Evolutionary conservation across 2,329 filamentous ascomycete genomes (phyloP).

Genomic region (Colletotrichum filicis): DNA sequence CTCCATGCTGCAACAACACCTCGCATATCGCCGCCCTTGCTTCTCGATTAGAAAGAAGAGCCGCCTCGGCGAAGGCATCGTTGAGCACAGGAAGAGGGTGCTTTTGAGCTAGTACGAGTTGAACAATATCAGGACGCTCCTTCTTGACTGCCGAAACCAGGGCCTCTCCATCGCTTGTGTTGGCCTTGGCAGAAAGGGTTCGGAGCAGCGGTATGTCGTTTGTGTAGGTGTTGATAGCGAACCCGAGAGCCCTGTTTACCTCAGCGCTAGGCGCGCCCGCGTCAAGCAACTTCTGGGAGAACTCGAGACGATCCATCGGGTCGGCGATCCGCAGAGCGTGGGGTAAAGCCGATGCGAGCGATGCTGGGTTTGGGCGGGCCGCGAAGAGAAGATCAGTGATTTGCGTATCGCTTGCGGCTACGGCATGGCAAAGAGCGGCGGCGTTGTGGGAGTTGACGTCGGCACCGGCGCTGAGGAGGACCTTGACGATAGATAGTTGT

Average conservation of each 20-base stretch:
- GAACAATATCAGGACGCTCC: constrained; percentile 57
- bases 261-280: constrained; percentile 60
- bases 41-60: constrained; percentile 51
- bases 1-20: constrained; percentile 57
- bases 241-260: constrained; percentile 61
- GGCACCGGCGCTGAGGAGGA: constrained; percentile 62
- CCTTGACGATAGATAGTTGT: constrained; percentile 55
- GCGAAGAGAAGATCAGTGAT: constrained; percentile 62
- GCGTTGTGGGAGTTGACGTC: constrained; percentile 65
- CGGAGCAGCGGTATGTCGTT: constrained; percentile 61
- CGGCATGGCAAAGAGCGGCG: constrained; percentile 61
- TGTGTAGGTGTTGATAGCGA: constrained; percentile 59
- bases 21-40: constrained; percentile 56
- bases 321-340: constrained; percentile 63
- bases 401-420: constrained; percentile 55
- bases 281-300: constrained; percentile 61
- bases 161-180: constrained; percentile 62
- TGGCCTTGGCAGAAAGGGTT: constrained; percentile 56
- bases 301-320: constrained; percentile 60
- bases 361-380: constrained; percentile 51
- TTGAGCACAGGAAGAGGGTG: constrained; percentile 54
- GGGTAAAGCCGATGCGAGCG: constrained; percentile 62
- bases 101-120: constrained; percentile 54
- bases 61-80: constrained; percentile 54
- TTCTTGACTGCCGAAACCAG: constrained; percentile 57